Base-by-base conservation (phyloP, 306 rosid species). In the Luffa acutangula region DNA sequence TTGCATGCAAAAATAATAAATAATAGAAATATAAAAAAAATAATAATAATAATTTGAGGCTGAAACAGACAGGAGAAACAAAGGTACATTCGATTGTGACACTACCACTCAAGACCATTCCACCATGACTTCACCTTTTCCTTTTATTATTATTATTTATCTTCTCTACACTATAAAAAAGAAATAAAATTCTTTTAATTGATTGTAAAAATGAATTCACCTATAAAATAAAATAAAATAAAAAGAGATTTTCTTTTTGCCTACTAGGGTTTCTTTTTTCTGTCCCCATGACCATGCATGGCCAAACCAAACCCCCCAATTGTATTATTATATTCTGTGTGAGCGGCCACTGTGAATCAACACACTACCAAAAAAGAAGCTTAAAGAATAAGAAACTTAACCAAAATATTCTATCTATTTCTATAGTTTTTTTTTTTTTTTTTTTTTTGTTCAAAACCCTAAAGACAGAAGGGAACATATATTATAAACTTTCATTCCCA, bases 21-120 rank as follows among this genome's bases (percentile, higher is more conserved):
- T 8, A 6, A 53, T 5, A 46, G 5, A 58, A 0, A 58, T 3
- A 9, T 20, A 58, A 58, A 3, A 39, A 3, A 39, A 3, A 39
- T 39, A 39, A 6, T 58, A 65, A 4, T 37, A 14, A 5, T 25
- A 48, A 71, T 9, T 78, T 75, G 83, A 81, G 83, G 52, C 48
- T 39, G 85, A 80, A 86, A 56, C 80, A 65, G 83, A 86, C 84
- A 53, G 57, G 82, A 84, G 89, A 89, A 84, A 85, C 87, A 88
- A 88, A 84, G 92, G 87, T 81, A 80, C 87, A 67, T 82, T 69
- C 87, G 97, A 92, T 82, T 74, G 93, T 81, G 96, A 92, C 89
- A 78, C 92, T 83, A 88, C 96, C 96, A 92, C 91, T 91, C 86
- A 84, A 77, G 86, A 85, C 88, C 89, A 59, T 85, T 88, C 91